Base-by-base conservation (phyloP, 768 basidiomycete genomes). In the Boletellus ananas region DNA sequence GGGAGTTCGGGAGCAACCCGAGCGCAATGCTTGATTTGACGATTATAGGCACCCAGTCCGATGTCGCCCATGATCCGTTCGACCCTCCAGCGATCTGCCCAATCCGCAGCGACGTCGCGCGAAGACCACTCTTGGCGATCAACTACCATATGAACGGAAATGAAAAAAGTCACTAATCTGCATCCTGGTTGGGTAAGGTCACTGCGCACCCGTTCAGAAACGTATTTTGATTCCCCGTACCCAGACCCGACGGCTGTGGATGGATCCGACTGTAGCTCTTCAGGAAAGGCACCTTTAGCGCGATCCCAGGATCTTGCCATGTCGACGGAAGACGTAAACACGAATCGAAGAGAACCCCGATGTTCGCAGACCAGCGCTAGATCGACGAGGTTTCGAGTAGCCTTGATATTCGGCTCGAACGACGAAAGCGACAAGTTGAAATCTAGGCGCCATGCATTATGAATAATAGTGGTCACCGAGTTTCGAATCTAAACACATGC, bases 141-240 rank as follows among this genome's bases (percentile, higher is more conserved):
- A 78, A 58, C 65, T 74, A 34, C 18, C 4, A 36, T n/a, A n/a
- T n/a, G n/a, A n/a, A n/a, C n/a, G n/a, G n/a, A n/a, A n/a, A n/a
- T n/a, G n/a, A n/a, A n/a, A n/a, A n/a, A n/a, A n/a, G n/a, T n/a
- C n/a, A n/a, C n/a, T n/a, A n/a, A n/a, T n/a, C n/a, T n/a, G n/a
- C n/a, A n/a, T n/a, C n/a, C n/a, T n/a, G n/a, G n/a, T n/a, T n/a
- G n/a, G n/a, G n/a, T n/a, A n/a, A n/a, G n/a, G n/a, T n/a, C n/a
- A n/a, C n/a, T n/a, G n/a, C 71, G 20, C 42, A 70, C 66, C 43
- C 69, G 57, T 58, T 78, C 76, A 0, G 70, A 53, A 8, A 70
- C 54, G 50, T 73, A 78, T 57, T 80, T 80, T 1, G 67, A 58
- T 47, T 77, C 77, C 13, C 73, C 67, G 43, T 80, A 80, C 0